phyloP scores from a whole-genome alignment of 2,329 filamentous ascomycete genomes.

The Ceratocystiopsis sp. region DNA sequence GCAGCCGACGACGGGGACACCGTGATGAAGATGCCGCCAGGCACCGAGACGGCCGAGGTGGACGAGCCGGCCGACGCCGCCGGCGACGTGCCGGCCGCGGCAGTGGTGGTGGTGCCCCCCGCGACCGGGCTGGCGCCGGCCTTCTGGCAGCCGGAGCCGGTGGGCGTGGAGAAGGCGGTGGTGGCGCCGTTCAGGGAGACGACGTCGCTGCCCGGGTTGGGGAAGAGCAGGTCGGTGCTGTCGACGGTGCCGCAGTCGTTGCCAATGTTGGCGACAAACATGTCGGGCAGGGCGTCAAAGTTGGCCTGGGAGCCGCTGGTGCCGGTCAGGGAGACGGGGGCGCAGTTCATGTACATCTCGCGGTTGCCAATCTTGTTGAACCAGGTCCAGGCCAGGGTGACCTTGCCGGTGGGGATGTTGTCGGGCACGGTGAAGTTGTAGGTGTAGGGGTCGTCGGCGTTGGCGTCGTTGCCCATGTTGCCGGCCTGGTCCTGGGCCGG shows the following conservation, averaged over 20 bases:
- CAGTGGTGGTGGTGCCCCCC: not conserved
- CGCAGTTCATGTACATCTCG: conserved; percentile 98
- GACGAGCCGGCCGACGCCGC: not conserved
- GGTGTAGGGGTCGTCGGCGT: conserved; percentile 27
- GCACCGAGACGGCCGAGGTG: conserved; percentile 4
- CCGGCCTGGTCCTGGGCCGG: conserved; percentile 40
- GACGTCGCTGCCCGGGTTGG: conserved; percentile 44
- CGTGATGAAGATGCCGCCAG: conserved; percentile 26
- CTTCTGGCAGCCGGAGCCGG: conserved; percentile 13
- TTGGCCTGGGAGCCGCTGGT: conserved; percentile 28
- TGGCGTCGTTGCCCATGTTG: conserved; percentile 36
- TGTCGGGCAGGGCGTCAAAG: conserved; percentile 47
- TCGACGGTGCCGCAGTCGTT: conserved; percentile 38
- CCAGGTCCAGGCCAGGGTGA: conserved; percentile 84
- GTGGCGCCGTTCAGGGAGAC: conserved; percentile 27
- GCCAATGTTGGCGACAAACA: conserved; percentile 58
- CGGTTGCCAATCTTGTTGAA: conserved; percentile 84
- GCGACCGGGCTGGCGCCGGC: conserved; percentile 14
- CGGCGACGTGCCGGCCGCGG: conserved; percentile 6
- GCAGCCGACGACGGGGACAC: conserved; percentile 1
- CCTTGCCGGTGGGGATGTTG: conserved; percentile 57
- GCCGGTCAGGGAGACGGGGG: conserved; percentile 50
- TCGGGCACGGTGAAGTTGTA: conserved; percentile 59
- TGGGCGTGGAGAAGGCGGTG: conserved; percentile 17
- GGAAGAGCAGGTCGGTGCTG: conserved; percentile 44